Evolutionary conservation across 768 basidiomycete species (phyloP).

Genomic region (Hortiboletus flavorubellus): DNA sequence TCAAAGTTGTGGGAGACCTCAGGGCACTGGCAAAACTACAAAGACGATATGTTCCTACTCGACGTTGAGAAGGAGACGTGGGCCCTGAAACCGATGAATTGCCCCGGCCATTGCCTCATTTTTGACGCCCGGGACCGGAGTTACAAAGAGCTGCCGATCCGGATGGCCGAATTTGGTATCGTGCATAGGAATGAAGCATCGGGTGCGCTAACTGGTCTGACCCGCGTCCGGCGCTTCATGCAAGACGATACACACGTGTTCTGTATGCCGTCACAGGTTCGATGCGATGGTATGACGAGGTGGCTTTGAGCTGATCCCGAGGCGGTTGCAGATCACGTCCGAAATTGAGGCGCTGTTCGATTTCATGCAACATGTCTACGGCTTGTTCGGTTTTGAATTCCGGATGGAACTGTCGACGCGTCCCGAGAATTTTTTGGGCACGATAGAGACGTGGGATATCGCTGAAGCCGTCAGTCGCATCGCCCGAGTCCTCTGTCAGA

Average conservation of each 20-base stretch:
- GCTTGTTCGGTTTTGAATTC: conserved; percentile 93
- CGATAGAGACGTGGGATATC: conserved; percentile 83
- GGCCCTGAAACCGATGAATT: conserved; percentile 99
- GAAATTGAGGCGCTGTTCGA: conserved; percentile 89
- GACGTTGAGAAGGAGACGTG: conserved; percentile 96
- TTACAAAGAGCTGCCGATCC: conserved; percentile 93
- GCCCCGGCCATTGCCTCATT: conserved; percentile 94
- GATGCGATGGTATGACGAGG: neutral
- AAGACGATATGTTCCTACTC: conserved; percentile 95
- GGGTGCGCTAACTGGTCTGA: conserved; percentile 89
- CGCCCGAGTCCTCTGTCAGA: neutral
- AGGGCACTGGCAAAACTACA: conserved; percentile 97
- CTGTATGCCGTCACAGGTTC: conserved; percentile 88
- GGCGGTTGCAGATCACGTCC: conserved; percentile 60
- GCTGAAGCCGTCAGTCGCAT: conserved; percentile 68
- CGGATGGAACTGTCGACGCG: conserved; percentile 92
- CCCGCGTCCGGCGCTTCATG: conserved; percentile 90
- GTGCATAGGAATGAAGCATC: conserved; percentile 96
- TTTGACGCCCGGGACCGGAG: conserved; percentile 92
- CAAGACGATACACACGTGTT: conserved; percentile 99
- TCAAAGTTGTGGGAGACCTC: conserved; percentile 97
- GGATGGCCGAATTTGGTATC: conserved; percentile 98
- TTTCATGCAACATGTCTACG: conserved; percentile 93
- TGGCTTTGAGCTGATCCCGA: neutral
- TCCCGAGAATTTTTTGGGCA: conserved; percentile 90